Percentiles rank a stretch among this genome's conserved stretches.
phyloP scores from a whole-genome alignment of 1,139 yeast species.

The Yamadazyma kanchanaburiensis region DNA sequence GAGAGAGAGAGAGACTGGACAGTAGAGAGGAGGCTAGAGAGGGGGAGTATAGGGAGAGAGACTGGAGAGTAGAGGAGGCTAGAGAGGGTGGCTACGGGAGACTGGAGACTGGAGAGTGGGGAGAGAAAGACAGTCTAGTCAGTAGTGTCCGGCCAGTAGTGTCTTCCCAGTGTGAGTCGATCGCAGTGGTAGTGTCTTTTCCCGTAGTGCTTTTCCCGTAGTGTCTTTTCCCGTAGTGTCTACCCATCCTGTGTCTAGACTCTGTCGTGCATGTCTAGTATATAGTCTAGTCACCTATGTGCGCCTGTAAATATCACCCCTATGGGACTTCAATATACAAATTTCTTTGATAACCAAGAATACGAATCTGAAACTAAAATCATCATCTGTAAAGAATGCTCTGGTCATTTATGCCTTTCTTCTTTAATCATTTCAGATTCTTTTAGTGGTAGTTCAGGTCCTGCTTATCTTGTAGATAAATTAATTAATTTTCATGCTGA shows the following conservation, averaged over 20 bases:
- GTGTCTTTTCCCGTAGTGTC: too few relatives aligned
- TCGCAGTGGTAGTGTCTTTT: too few relatives aligned
- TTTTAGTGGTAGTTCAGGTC: slow-evolving; percentile 51
- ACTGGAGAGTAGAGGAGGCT: too few relatives aligned
- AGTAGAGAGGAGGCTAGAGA: too few relatives aligned
- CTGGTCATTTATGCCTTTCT: slow-evolving; percentile 50
- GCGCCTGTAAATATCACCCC: not conserved
- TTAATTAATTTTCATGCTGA: slow-evolving; percentile 42
- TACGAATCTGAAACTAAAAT: slow-evolving; percentile 39
- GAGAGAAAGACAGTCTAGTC: too few relatives aligned
- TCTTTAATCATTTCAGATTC: slow-evolving; percentile 46
- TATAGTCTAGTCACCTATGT: not conserved
- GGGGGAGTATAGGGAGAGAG: too few relatives aligned
- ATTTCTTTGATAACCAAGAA: slow-evolving; percentile 33
- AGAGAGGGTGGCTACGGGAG: too few relatives aligned
- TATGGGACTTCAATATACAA: slow-evolving; percentile 39
- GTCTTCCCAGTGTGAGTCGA: too few relatives aligned
- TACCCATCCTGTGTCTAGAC: not conserved
- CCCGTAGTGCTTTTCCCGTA: too few relatives aligned
- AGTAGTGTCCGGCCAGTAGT: too few relatives aligned
- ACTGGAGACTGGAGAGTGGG: too few relatives aligned
- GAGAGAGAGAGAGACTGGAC: too few relatives aligned
- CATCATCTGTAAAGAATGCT: slow-evolving; percentile 50
- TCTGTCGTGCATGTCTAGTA: not conserved
- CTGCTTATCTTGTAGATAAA: slow-evolving; percentile 49